Percentiles rank a stretch among this genome's conserved stretches.
Conservation (phyloP, 768 basidiomycete genomes). For the Lactarius sanguifluus region DNA sequence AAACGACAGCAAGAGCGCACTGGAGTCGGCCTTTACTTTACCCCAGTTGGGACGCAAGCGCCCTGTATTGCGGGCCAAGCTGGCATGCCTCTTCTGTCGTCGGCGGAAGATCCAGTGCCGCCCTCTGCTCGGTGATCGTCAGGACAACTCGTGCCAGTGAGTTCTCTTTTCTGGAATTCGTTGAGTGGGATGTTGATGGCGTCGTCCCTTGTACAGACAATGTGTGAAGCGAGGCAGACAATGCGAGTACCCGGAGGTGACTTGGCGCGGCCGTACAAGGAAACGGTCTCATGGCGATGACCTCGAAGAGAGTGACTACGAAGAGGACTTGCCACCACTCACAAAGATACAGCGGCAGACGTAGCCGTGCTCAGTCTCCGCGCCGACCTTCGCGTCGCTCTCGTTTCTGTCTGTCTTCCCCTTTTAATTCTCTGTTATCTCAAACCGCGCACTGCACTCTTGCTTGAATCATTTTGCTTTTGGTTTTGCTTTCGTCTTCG, state of each 20-base stretch:
- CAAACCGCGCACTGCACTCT: not conserved
- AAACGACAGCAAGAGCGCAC: not conserved
- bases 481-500: not conserved
- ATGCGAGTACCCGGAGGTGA: conserved; percentile 27
- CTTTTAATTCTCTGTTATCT: not conserved
- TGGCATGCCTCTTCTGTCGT: conserved; percentile 26
- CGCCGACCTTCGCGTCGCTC: not conserved
- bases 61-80: conserved; percentile 24
- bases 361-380: not conserved
- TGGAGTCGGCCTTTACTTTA: conserved; percentile 22
- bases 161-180: not conserved
- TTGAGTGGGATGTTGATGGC: conserved; percentile 1
- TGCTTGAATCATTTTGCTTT: conserved; percentile 3
- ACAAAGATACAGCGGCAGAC: conserved; percentile 2
- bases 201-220: conserved; percentile 8
- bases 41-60: conserved; percentile 26
- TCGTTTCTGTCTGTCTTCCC: not conserved
- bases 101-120: conserved; percentile 28
- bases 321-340: conserved; percentile 8
- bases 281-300: conserved; percentile 2
- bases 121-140: conserved; percentile 14
- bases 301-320: conserved; percentile 15
- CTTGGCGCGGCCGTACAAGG: conserved; percentile 25
- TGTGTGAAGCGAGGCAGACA: conserved; percentile 21
- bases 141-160: conserved; percentile 20